phyloP scores from a whole-genome alignment of 2,329 filamentous ascomycete genomes.

The Arachnomyces sp. region DNA sequence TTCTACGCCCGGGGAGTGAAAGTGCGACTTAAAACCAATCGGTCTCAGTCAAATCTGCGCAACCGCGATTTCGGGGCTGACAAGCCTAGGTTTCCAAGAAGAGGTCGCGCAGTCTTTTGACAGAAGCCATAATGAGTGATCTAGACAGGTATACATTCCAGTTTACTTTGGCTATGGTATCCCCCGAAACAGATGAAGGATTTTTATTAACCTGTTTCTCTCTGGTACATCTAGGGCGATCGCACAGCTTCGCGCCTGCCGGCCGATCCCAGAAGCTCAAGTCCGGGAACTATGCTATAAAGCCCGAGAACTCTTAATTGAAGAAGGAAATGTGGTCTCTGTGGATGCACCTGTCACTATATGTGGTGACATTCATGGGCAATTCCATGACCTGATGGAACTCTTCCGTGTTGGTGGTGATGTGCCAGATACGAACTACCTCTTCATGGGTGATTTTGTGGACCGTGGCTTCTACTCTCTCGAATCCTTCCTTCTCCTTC shows the following conservation, averaged over 20 bases:
- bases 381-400: conserved; percentile 96
- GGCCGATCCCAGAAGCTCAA: conserved; percentile 89
- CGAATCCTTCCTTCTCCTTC: conserved; percentile 88
- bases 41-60: not conserved
- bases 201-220: conserved; percentile 1
- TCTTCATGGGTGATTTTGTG: conserved; percentile 98
- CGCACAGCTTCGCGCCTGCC: conserved; percentile 87
- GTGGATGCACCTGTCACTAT: conserved; percentile 95
- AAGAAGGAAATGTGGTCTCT: conserved; percentile 94
- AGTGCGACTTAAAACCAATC: no score
- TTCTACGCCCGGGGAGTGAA: no score
- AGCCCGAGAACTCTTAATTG: conserved; percentile 88
- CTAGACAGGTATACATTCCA: conserved; percentile 67
- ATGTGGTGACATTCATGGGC: conserved; percentile 94
- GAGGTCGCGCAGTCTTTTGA: conserved; percentile 7
- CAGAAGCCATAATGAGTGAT: conserved; percentile 65
- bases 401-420: conserved; percentile 89
- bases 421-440: conserved; percentile 90
- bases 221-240: conserved; percentile 61
- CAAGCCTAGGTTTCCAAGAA: not conserved
- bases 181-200: not conserved
- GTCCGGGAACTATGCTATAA: conserved; percentile 97
- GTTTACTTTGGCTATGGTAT: not conserved
- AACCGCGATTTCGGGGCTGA: not conserved
- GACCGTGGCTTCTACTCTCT: conserved; percentile 97